These are phyloP conservation scores for Plasmodium inui DNA, from an alignment of 169 alveolate species.

Conservation along the genomic window DNA sequence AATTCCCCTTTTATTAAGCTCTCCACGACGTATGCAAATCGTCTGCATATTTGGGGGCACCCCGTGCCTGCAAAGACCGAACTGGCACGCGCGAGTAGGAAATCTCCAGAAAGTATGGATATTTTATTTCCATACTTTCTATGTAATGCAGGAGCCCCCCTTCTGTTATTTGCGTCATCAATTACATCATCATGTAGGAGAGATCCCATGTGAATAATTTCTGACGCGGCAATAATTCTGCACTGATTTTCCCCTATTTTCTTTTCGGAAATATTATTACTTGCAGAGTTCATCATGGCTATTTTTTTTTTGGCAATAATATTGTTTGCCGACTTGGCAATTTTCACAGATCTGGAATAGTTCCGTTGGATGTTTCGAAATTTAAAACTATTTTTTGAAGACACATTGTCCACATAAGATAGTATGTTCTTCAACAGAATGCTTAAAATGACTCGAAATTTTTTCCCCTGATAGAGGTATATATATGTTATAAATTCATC, in stretches of 20 bases:
- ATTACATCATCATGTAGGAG: constrained; percentile 89
- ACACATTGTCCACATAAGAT: constrained; percentile 32
- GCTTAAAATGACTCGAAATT: constrained; percentile 59
- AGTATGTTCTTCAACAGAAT: constrained; percentile 36
- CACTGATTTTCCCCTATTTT: constrained; percentile 33
- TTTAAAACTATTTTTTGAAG: constrained; percentile 28
- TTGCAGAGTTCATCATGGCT: neutral
- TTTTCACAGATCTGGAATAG: neutral
- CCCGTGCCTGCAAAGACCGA: constrained; percentile 77
- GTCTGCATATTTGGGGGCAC: constrained; percentile 56
- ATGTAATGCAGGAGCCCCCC: constrained; percentile 84
- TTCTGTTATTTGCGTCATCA: constrained; percentile 83
- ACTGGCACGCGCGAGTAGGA: constrained; percentile 78
- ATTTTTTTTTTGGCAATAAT: neutral
- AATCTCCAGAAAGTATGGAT: constrained; percentile 87
- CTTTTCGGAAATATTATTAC: constrained; percentile 30
- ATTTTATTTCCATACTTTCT: constrained; percentile 81
- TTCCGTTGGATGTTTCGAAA: constrained; percentile 33
- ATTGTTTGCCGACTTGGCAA: neutral
- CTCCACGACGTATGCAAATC: constrained; percentile 82
- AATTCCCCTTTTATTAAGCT: constrained; percentile 80
- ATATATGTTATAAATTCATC: constrained; percentile 71
- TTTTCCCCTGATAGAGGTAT: constrained; percentile 53
- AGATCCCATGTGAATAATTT: constrained; percentile 87
- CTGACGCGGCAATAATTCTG: constrained; percentile 80